A percentile compares a stretch with the other conserved stretches of the same genome.
phyloP scores from a whole-genome alignment of 352 stramenopile genomes.

The Thraustotheca clavata region DNA sequence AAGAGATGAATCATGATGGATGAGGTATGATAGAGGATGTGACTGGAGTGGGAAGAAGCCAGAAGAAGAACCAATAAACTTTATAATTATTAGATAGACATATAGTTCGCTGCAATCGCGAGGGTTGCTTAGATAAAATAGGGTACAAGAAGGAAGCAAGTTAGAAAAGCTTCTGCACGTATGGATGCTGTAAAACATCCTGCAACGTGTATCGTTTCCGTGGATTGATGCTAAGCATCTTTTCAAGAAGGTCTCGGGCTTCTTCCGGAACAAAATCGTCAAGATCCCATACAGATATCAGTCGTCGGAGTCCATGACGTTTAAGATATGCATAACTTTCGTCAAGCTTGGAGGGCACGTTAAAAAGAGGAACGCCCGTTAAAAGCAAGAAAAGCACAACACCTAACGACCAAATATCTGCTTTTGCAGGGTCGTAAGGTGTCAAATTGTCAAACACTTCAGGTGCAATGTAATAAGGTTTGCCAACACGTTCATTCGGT shows the following conservation, averaged over 20 bases:
- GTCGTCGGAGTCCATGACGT: not conserved
- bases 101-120: no score
- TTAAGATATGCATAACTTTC: constrained; percentile 18
- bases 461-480: constrained; percentile 72
- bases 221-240: constrained; percentile 91
- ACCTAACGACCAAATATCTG: constrained; percentile 72
- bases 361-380: constrained; percentile 25
- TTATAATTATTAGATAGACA: no score
- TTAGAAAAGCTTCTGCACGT: constrained; percentile 32
- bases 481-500: constrained; percentile 43
- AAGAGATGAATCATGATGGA: no score
- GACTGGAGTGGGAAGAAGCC: no score
- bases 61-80: no score
- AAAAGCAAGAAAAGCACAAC: constrained; percentile 75
- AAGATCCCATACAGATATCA: constrained; percentile 19
- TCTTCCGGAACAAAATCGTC: constrained; percentile 27
- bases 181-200: constrained; percentile 85
- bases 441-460: constrained; percentile 38
- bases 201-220: constrained; percentile 86
- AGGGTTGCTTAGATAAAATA: no score
- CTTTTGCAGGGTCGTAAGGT: constrained; percentile 48
- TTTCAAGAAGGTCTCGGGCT: constrained; percentile 82
- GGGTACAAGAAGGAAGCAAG: not conserved
- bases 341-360: constrained; percentile 20
- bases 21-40: no score